Base-by-base conservation (phyloP, 306 rosid species). In the Quercus engelmannii region DNA sequence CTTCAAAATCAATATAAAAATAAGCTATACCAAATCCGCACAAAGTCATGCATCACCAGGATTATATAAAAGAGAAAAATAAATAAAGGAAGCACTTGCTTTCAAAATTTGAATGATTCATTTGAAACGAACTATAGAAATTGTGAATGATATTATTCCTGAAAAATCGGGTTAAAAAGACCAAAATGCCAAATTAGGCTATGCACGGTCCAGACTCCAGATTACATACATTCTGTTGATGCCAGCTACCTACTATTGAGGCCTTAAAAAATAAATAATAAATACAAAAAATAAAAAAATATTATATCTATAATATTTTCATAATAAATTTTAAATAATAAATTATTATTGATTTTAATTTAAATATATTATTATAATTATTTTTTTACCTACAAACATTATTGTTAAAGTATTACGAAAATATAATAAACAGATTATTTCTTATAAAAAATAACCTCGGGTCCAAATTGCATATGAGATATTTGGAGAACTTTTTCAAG, bases 401-500 rank as follows among this genome's bases (percentile, higher is more conserved):
- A 2, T 38, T 2, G 46, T 38, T 2, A 38, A 38, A 7, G 11
- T 38, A 0, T 0, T 58, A 59, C 1, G 0, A 59, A 5, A 56
- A 65, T 6, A 43, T 3, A 14, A 52, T 38, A 38, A 38, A 38
- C 46, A 0, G 0, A 2, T 38, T 7, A 38, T 38, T 38, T 38
- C 10, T 7, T 38, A 1, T 1, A 41, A 57, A 38, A n/a, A 64
- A 30, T 30, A 54, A 76, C 71, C 58, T 75, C 17, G 28, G 51
- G 49, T 26, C 54, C 73, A 56, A 69, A 82, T 75, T 78, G 80
- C 46, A 41, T 17, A 3, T 51, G 76, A 80, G 23, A 25, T 61
- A 69, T 55, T 69, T 77, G 76, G 79, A 68, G 87, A 64, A 55
- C 81, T 64, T 64, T 70, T 76, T 68, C 57, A 69, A 54, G 52